Percentiles rank a stretch among this genome's conserved stretches.
Evolutionary conservation across 768 basidiomycete genomes (phyloP).

Genomic region (Paxillus rubicundulus): DNA sequence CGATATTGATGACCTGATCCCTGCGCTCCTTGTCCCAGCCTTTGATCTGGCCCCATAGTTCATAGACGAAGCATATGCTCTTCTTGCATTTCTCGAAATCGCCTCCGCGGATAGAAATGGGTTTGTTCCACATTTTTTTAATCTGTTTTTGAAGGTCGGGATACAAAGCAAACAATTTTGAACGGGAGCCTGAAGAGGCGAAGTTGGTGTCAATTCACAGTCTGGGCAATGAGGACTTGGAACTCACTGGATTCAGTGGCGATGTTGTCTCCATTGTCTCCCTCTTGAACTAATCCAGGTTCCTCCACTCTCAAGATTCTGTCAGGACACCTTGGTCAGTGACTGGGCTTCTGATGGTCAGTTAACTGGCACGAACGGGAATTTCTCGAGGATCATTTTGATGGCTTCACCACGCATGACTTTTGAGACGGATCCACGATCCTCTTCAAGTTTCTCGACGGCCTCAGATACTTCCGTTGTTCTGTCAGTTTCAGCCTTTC

Average conservation of each 20-base stretch:
- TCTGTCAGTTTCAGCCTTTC: neutral
- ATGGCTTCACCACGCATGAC: neutral
- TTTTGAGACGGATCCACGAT: neutral
- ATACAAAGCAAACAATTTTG: neutral
- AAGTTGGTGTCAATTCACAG: neutral
- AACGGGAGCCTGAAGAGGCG: neutral
- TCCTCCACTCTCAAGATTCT: neutral
- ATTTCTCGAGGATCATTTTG: neutral
- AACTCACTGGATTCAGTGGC: neutral
- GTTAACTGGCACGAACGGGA: neutral
- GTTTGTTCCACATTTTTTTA: neutral
- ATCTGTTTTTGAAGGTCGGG: neutral
- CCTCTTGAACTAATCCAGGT: neutral
- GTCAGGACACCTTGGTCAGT: neutral
- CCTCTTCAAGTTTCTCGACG: neutral
- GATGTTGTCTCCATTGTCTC: too few relatives aligned
- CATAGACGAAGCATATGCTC: neutral
- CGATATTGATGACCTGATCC: neutral
- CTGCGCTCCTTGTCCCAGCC: neutral
- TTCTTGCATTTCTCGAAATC: conserved; percentile 1
- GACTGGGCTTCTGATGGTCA: neutral
- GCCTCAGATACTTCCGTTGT: neutral
- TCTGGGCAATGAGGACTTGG: neutral
- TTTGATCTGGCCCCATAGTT: neutral
- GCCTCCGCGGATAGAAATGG: neutral